Conservation (phyloP, 495 filamentous ascomycete genomes). For the Aspergillus sclerotioniger region DNA sequence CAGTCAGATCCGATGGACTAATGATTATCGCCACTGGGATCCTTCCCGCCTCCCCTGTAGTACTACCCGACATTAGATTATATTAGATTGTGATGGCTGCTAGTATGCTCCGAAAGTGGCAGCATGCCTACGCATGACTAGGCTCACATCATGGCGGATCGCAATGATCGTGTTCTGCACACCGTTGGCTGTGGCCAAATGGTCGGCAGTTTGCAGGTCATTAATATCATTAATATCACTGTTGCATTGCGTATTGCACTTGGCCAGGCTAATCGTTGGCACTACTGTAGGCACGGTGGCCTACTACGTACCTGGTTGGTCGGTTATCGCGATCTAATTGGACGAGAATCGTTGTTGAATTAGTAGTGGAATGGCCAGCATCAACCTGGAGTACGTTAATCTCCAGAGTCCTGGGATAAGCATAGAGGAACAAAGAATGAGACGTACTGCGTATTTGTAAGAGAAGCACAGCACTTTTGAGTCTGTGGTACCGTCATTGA, state of each 20-base stretch:
- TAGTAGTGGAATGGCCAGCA: not conserved
- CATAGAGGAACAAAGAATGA: too few relatives aligned
- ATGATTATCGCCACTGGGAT: slow-evolving; percentile 9
- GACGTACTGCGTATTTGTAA: too few relatives aligned
- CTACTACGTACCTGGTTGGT: not conserved
- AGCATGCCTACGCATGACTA: not conserved
- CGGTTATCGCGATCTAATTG: not conserved
- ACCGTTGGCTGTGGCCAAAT: slow-evolving; percentile 6
- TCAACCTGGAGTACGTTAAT: not conserved
- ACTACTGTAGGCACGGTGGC: slow-evolving; percentile 7
- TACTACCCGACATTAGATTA: not conserved
- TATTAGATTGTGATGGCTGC: not conserved
- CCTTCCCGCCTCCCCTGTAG: slow-evolving; percentile 8
- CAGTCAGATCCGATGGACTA: slow-evolving; percentile 6
- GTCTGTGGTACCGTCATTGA: not conserved
- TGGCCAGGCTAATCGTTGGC: slow-evolving; percentile 1
- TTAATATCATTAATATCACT: slow-evolving; percentile 1
- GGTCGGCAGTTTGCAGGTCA: slow-evolving; percentile 16
- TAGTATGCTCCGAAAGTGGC: not conserved
- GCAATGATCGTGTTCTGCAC: not conserved
- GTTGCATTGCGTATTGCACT: not conserved
- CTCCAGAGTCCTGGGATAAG: too few relatives aligned
- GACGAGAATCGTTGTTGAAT: not conserved
- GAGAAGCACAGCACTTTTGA: not conserved
- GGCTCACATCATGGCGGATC: not conserved